A percentile compares a stretch with the other conserved stretches of the same genome.
phyloP scores from a whole-genome alignment of 257 asterid genomes.

The Plectranthus barbatus region DNA sequence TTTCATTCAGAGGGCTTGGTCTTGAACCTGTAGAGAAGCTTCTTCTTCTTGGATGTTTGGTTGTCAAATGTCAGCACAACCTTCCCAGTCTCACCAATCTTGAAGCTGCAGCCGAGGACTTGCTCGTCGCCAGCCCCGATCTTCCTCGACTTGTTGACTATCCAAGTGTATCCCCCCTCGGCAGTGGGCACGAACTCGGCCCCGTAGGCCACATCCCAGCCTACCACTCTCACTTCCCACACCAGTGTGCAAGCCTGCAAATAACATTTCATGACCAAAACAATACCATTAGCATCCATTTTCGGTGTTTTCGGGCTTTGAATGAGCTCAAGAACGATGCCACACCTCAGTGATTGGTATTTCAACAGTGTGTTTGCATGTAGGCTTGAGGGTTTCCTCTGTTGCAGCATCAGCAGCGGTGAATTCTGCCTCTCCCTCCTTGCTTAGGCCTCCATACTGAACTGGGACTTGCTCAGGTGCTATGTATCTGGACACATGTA shows the following conservation, averaged over 20 bases:
- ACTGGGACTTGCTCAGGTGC: conserved; percentile 63
- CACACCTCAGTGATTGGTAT: conserved; percentile 48
- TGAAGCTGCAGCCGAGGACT: conserved; percentile 38
- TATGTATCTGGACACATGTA: conserved; percentile 35
- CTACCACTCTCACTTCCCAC: conserved; percentile 59
- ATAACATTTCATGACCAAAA: background rate
- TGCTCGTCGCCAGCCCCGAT: conserved; percentile 45
- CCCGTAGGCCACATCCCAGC: conserved; percentile 59
- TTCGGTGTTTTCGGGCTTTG: no score
- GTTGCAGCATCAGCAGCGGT: conserved; percentile 36
- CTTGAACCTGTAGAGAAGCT: conserved; percentile 53
- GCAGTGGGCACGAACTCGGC: conserved; percentile 58
- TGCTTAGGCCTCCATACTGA: conserved; percentile 66
- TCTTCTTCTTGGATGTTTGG: conserved; percentile 65
- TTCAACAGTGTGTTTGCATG: conserved; percentile 49
- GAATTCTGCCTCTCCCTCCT: conserved; percentile 43
- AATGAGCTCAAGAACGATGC: no score
- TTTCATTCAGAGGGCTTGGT: conserved; percentile 44
- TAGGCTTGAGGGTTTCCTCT: conserved; percentile 48
- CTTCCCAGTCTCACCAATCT: conserved; percentile 42
- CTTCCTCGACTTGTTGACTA: conserved; percentile 55
- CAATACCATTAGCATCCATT: no score
- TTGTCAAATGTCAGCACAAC: conserved; percentile 53
- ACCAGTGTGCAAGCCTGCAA: conserved; percentile 41
- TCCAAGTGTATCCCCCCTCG: conserved; percentile 64